A percentile compares a stretch with the other conserved stretches of the same genome.
Conservation (phyloP, 2,329 filamentous ascomycete species). For the Shiraia bambusicola region DNA sequence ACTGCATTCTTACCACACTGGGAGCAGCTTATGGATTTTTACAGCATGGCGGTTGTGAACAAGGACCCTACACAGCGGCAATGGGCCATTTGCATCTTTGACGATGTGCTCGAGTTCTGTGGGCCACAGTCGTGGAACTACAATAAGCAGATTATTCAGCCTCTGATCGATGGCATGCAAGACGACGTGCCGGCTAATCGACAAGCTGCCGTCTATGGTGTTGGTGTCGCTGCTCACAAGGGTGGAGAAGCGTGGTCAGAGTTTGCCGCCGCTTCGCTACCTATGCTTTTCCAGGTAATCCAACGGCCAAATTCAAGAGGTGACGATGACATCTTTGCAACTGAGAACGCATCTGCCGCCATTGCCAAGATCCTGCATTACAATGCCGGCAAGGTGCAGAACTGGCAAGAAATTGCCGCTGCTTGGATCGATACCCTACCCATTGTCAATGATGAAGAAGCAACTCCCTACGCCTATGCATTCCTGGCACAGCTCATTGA, state of each 20-base stretch:
- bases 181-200: conserved; percentile 87
- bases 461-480: conserved; percentile 90
- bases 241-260: conserved; percentile 85
- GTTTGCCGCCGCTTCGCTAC: conserved; percentile 78
- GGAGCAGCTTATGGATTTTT: conserved; percentile 82
- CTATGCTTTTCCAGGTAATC: conserved; percentile 80
- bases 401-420: conserved; percentile 72
- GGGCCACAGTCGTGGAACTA: conserved; percentile 86
- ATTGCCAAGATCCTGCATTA: conserved; percentile 97
- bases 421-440: conserved; percentile 91
- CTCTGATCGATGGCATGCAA: conserved; percentile 81
- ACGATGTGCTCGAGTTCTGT: conserved; percentile 97
- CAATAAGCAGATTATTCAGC: conserved; percentile 80
- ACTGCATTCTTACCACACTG: conserved; percentile 80
- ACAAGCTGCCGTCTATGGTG: conserved; percentile 93
- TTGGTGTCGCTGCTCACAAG: conserved; percentile 91
- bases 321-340: conserved; percentile 95
- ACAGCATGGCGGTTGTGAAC: conserved; percentile 80
- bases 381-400: conserved; percentile 74
- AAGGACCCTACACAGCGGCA: conserved; percentile 87
- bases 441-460: conserved; percentile 93
- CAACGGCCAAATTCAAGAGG: conserved; percentile 77
- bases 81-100: conserved; percentile 98
- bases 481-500: conserved; percentile 91
- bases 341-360: conserved; percentile 93